Conservation (phyloP, 495 filamentous ascomycete genomes). For the Xylaria curta region DNA sequence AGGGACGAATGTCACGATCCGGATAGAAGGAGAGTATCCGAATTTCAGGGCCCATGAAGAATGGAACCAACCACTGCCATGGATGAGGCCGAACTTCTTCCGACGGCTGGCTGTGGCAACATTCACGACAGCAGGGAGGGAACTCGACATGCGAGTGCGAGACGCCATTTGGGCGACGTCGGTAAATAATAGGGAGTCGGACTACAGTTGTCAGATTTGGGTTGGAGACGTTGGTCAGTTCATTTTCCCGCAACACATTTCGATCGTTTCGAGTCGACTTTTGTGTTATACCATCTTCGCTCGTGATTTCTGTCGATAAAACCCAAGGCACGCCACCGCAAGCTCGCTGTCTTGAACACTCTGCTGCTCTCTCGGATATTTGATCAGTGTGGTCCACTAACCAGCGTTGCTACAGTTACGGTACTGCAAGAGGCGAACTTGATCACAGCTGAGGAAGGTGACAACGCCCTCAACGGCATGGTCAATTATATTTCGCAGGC, state of each 20-base stretch:
- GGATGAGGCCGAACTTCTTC: conserved; percentile 39
- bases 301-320: not conserved
- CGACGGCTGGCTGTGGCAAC: conserved; percentile 42
- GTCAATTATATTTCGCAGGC: conserved; percentile 42
- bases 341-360: not conserved
- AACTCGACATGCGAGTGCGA: conserved; percentile 35
- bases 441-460: conserved; percentile 41
- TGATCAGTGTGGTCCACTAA: not conserved
- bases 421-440: conserved; percentile 40
- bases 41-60: conserved; percentile 36
- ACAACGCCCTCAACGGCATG: conserved; percentile 41
- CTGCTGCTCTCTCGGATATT: not conserved
- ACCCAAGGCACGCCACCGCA: not conserved
- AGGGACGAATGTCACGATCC: conserved; percentile 39
- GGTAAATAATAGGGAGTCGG: conserved; percentile 39
- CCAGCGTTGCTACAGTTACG: conserved; percentile 29
- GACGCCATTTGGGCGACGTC: conserved; percentile 38
- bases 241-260: not conserved
- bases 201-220: conserved; percentile 42
- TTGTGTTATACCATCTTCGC: not conserved
- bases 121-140: conserved; percentile 32
- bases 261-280: not conserved
- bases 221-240: conserved; percentile 37
- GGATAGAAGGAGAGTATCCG: conserved; percentile 38
- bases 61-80: conserved; percentile 38